Percentiles rank a stretch among this genome's conserved stretches.
Evolutionary conservation across 108 stramenopile genomes (phyloP).

Genomic region (Nitzschia sp.): DNA sequence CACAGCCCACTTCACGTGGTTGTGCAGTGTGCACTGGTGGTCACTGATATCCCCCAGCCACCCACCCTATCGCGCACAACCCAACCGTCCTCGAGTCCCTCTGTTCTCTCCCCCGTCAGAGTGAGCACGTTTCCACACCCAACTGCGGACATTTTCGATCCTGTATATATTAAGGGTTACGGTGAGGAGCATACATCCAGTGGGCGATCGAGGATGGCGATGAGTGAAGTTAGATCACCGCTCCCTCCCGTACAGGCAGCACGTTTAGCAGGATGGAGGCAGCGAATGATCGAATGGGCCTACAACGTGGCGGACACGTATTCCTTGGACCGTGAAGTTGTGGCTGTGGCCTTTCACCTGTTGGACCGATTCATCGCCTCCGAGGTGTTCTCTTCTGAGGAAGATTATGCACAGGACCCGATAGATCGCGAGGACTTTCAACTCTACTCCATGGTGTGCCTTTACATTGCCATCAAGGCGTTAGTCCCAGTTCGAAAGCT

Average conservation of each 20-base stretch:
- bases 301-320: slow-evolving; percentile 20
- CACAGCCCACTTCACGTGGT: slow-evolving; percentile 7
- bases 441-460: slow-evolving; percentile 69
- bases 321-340: slow-evolving; percentile 33
- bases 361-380: slow-evolving; percentile 61
- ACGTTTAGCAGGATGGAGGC: slow-evolving; percentile 29
- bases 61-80: too few relatives aligned
- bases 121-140: slow-evolving; percentile 1
- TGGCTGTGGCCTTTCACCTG: slow-evolving; percentile 59
- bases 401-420: slow-evolving; percentile 9
- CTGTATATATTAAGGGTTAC: background rate
- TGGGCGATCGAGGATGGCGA: background rate
- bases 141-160: background rate
- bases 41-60: slow-evolving; percentile 23
- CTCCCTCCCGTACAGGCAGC: background rate
- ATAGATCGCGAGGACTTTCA: slow-evolving; percentile 67
- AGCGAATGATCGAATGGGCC: slow-evolving; percentile 46
- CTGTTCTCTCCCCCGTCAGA: background rate
- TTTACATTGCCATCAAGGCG: slow-evolving; percentile 76
- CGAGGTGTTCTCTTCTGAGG: slow-evolving; percentile 5
- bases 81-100: background rate
- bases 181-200: too few relatives aligned
- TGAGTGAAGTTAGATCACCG: background rate
- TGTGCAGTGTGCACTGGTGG: slow-evolving; percentile 24
- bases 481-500: slow-evolving; percentile 22